Evolutionary conservation across 1,284 basidiomycete species (phyloP), one percentile per base, ranked within the genome.

Genomic region (Naganishia liquefaciens): DNA sequence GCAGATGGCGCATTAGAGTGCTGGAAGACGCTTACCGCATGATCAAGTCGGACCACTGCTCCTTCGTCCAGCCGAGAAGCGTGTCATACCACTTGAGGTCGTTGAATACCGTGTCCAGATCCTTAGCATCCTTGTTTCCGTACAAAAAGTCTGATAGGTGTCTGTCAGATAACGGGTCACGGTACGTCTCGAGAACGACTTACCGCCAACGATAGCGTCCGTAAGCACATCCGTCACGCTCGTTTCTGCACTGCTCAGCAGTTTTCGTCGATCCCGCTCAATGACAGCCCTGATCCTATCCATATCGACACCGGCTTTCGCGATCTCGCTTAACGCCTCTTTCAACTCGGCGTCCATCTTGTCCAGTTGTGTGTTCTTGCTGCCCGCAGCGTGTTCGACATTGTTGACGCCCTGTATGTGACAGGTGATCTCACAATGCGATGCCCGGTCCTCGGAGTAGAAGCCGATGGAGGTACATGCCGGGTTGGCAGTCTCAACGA

Each of bases 401-500:
- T 86, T 82, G 2, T 96, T 93, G 2, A 99, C 88, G 9, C 91
- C 92, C 33, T 88, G 87, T 49, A 94, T 81, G 73, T 90, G 91
- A 49, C 93, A 82, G 2, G 87, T 85, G 39, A 97, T 76, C 72
- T 91, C 86, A 37, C 87, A 84, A 63, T 83, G 82, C 42, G 88
- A 89, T 0, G 90, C 87, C n/a, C 90, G 84, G 50, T 86, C 84
- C 49, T 90, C 88, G 69, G 89, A 86, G 65, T 85, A 85, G 70
- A 98, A 90, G 73, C 89, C 91, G 69, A 98, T 88, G 70, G 90
- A 91, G 17, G 90, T 88, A 76, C 87, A 95, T 55, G 91, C 82
- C 0, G 96, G 96, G 61, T 89, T 87, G 70, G 94, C 88, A 55
- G 88, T 90, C 80, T 99, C 96, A 57, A 98, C 84, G 70, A 90